These are phyloP conservation scores for Alternaria panax DNA, from an alignment of 2,329 filamentous ascomycete genomes.

Conservation along the genomic window DNA sequence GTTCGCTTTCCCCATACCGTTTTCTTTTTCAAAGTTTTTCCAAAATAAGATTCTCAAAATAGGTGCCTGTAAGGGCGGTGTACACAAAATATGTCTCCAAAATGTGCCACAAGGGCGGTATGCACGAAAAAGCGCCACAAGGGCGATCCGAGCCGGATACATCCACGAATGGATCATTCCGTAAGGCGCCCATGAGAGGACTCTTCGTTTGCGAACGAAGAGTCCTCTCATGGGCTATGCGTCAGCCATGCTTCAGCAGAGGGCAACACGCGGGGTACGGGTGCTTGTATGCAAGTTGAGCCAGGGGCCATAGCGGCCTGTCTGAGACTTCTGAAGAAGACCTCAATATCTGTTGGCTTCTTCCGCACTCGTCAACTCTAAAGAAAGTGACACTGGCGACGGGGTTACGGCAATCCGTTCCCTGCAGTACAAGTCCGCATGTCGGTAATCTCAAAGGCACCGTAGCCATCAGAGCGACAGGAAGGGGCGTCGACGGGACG, in stretches of 20 bases:
- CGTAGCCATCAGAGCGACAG: not conserved
- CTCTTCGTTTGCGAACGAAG: not conserved
- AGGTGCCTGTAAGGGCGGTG: not conserved
- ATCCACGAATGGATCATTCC: not conserved
- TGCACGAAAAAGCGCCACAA: not conserved
- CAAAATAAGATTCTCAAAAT: too few relatives aligned
- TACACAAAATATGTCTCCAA: not conserved
- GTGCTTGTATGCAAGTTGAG: slow-evolving; percentile 31
- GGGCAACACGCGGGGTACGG: not conserved
- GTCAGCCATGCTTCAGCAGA: not conserved
- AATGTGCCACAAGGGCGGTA: not conserved
- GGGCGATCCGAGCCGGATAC: not conserved
- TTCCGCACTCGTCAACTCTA: slow-evolving; percentile 32
- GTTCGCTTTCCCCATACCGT: not conserved
- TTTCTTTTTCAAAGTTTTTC: too few relatives aligned
- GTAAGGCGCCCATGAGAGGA: not conserved
- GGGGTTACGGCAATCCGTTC: slow-evolving; percentile 24
- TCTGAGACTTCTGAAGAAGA: slow-evolving; percentile 22
- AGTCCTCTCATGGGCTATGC: not conserved
- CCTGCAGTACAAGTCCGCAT: slow-evolving; percentile 28
- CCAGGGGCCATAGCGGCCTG: slow-evolving; percentile 39
- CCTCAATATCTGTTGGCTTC: slow-evolving; percentile 40
- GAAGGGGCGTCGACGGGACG: slow-evolving; percentile 3
- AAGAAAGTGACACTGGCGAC: slow-evolving; percentile 30
- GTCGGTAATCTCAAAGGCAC: not conserved